Base-by-base conservation (phyloP, 306 rosid genomes). In the Acacia acuminata region DNA sequence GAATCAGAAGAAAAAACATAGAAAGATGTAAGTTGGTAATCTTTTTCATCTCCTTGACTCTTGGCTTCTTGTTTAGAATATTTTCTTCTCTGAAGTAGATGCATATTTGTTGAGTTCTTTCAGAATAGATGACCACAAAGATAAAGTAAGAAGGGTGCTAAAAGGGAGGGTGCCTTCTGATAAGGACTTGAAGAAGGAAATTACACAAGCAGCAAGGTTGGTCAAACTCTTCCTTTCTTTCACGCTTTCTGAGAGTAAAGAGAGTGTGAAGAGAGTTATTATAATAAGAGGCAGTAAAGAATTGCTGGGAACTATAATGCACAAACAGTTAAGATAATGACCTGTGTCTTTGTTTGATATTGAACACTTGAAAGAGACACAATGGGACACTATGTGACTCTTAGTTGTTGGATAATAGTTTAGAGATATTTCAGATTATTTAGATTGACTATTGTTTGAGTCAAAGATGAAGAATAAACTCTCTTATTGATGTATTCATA, bases 131-230 rank as follows among this genome's bases (percentile, higher is more conserved):
- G 98, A 92, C 34, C 83, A 88, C 85, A 92, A 85, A 79, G 99
- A 93, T 83, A 93, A 83, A 84, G 88, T 93, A 85, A 91, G 90
- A 87, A 93, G 87, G 79, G 97, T 88, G 74, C 90, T 96, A 60
- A 93, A 91, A 79, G 99, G 98, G 76, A 92, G 98, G 87, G 81
- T 96, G 77, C 99, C 99, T 86, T 79, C 78, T 13, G 99, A 93
- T 78, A 93, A 93, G 87, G 99, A 96, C 78, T 75, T 96, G 89
- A 93, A 90, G 85, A 91, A 76, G 82, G 99, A 96, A 88, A 84
- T 96, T 72, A 79, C 87, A 58, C 91, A 86, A 71, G 94, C 90
- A 63, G 42, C 85, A 87, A 92, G 98, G 99, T 95, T 85, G 63
- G 88, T 84, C 51, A 76, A 82, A 65, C 55, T 56, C 60, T 75